Evolutionary conservation across 805 yeast species (phyloP), one percentile per base, ranked within the genome.

Genomic region (Ogataea pignaliae): DNA sequence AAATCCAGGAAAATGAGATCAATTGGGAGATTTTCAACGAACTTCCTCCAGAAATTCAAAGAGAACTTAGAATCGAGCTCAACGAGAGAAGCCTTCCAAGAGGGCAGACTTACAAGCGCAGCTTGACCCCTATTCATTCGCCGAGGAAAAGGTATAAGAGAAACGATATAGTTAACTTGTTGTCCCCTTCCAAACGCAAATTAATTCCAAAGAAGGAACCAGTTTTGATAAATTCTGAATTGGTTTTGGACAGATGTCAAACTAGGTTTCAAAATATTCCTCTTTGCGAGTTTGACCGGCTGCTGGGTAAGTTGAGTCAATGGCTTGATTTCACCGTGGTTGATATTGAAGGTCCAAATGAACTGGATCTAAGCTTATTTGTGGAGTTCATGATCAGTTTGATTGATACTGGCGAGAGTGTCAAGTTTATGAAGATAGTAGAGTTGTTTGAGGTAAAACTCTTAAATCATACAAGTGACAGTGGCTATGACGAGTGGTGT

Each of bases 1-100:
- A 37, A 14, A 32, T 44, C 14, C 28, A 36, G 3, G 47, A 43
- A 34, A 48, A 43, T 14, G 53, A 75, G n/a, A 70, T 83, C 31
- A 88, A 88, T 54, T 70, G 80, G 73, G 77, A 73, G 2, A 86
- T 85, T 1, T 77, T 87, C 54, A 68, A 73, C 11, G 76, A 72
- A 38, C 63, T 89, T 9, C 97, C 97, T 0, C 53, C 61, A 2
- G 84, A 81, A 18, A 78, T 89, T 4, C 79, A 79, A 51, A 51
- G 63, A 1, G 97, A 89, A 53, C 56, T 89, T 1, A 69, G 65
- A 47, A 58, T 60, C 3, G 88, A 84, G 48, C 56, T 83, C 29
- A 52, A 66, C 8, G 64, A 78, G 36, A 59, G 85, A 31, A 52
- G 52, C 10, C 21, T 59, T n/a, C 36, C 50, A 7, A 45, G 49